Evolutionary conservation across 306 rosid species (phyloP).

Genomic region (Fragaria nilgerrensis): DNA sequence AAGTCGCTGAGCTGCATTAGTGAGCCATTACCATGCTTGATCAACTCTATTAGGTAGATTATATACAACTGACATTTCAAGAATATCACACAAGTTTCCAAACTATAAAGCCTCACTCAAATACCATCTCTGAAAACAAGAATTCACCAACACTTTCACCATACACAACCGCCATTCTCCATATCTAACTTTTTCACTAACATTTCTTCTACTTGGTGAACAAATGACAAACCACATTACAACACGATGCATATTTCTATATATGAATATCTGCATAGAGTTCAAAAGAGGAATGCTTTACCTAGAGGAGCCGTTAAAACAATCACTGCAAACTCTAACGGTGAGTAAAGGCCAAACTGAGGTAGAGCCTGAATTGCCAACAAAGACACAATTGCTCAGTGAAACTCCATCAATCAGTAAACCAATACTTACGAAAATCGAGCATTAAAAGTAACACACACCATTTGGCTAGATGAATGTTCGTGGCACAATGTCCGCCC

Average conservation of each 20-base stretch:
- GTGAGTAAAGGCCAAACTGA: constrained; percentile 70
- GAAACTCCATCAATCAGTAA: constrained; percentile 21
- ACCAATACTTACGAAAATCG: not conserved
- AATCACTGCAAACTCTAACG: constrained; percentile 83
- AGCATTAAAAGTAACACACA: constrained; percentile 9
- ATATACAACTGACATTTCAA: not conserved
- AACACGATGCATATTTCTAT: not conserved
- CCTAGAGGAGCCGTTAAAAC: constrained; percentile 69
- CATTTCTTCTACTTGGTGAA: not conserved
- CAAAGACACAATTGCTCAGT: constrained; percentile 13
- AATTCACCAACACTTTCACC: not conserved
- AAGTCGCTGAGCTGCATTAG: not conserved
- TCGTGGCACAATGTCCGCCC: constrained; percentile 92
- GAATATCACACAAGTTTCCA: not conserved
- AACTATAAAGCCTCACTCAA: not conserved
- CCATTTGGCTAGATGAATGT: constrained; percentile 88
- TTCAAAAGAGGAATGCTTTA: constrained; percentile 31
- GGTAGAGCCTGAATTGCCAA: constrained; percentile 68
- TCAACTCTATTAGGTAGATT: not conserved
- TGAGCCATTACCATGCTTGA: not conserved
- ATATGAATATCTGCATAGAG: not conserved
- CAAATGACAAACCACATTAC: not conserved
- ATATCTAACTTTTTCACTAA: not conserved
- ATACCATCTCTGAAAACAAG: not conserved
- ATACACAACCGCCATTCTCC: not conserved